Evolutionary conservation across 1,284 basidiomycete species (phyloP).

Genomic region (Naganishia cerealis): DNA sequence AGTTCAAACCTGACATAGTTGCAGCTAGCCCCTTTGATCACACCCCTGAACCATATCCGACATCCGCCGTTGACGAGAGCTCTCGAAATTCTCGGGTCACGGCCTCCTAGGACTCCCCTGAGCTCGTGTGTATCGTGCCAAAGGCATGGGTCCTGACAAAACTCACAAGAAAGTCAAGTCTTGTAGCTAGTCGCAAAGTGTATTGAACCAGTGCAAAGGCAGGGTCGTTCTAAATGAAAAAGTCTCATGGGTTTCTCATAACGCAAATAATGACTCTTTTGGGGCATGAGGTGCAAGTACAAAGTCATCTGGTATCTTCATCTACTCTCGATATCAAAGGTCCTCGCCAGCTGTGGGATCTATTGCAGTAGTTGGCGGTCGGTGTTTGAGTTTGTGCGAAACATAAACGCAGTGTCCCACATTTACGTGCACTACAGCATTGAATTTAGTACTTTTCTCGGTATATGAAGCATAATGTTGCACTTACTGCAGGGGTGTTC

Average conservation of each 20-base stretch:
- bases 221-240: too few relatives aligned
- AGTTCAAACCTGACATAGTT: neutral
- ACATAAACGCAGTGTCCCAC: neutral
- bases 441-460: neutral
- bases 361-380: slow-evolving; percentile 8
- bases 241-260: too few relatives aligned
- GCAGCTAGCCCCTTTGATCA: too few relatives aligned
- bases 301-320: slow-evolving; percentile 4
- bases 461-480: neutral
- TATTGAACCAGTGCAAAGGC: too few relatives aligned
- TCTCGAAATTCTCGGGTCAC: too few relatives aligned
- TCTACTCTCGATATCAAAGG: neutral
- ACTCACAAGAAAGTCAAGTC: too few relatives aligned
- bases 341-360: slow-evolving; percentile 2
- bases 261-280: neutral
- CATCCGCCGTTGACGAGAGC: too few relatives aligned
- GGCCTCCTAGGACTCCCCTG: too few relatives aligned
- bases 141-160: too few relatives aligned
- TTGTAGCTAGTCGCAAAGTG: too few relatives aligned
- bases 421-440: slow-evolving; percentile 19
- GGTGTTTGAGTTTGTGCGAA: neutral
- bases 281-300: neutral
- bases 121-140: too few relatives aligned
- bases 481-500: slow-evolving; percentile 32
- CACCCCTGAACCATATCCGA: too few relatives aligned